These are phyloP conservation scores for Hygrocybe punicea DNA, from an alignment of 768 basidiomycete species.

Conservation along the genomic window DNA sequence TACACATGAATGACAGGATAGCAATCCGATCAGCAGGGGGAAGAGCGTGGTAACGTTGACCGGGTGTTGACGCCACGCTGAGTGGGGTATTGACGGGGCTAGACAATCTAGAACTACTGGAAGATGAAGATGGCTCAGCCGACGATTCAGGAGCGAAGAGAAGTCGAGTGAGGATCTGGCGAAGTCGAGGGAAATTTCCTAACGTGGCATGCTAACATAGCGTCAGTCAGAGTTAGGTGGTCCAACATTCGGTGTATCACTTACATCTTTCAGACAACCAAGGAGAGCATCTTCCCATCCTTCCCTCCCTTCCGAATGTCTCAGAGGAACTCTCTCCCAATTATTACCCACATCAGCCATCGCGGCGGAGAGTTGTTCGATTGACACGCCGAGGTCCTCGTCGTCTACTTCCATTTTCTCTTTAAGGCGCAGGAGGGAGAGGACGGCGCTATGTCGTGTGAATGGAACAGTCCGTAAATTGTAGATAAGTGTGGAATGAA, in stretches of 20 bases:
- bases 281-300: slow-evolving; percentile 92
- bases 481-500: slow-evolving; percentile 87
- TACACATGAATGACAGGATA: slow-evolving; percentile 84
- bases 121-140: slow-evolving; percentile 41
- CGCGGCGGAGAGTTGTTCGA: slow-evolving; percentile 60
- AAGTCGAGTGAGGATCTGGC: slow-evolving; percentile 65
- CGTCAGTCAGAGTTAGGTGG: slow-evolving; percentile 1
- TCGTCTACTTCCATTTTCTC: slow-evolving; percentile 43
- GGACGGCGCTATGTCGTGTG: slow-evolving; percentile 67
- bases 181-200: slow-evolving; percentile 67
- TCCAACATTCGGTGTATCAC: too few relatives aligned
- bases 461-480: slow-evolving; percentile 80
- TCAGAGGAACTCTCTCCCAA: slow-evolving; percentile 77
- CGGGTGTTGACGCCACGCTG: slow-evolving; percentile 48
- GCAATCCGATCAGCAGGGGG: slow-evolving; percentile 77
- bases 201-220: slow-evolving; percentile 64
- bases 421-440: slow-evolving; percentile 55
- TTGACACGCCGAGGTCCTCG: slow-evolving; percentile 50
- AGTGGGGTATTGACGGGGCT: slow-evolving; percentile 45
- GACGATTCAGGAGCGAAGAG: slow-evolving; percentile 63
- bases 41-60: slow-evolving; percentile 69
- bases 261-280: slow-evolving; percentile 84
- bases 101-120: slow-evolving; percentile 48
- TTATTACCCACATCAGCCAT: slow-evolving; percentile 82
- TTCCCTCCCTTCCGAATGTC: slow-evolving; percentile 68